Evolutionary conservation across 208 protist genomes (phyloP).

Genomic region (Spongospora subterranea): DNA sequence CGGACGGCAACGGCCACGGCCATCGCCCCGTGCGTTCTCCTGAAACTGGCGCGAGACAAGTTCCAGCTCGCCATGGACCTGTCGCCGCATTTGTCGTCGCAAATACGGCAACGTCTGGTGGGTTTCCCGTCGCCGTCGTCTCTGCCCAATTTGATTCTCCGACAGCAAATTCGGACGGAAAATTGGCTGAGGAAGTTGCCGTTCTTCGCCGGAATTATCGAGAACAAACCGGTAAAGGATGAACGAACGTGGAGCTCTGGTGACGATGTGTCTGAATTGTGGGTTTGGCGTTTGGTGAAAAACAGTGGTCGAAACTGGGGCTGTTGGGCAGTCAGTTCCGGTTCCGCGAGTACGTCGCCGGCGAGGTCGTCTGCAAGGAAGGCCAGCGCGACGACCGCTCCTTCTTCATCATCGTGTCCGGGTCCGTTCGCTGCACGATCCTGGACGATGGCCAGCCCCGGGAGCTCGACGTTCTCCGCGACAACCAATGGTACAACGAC

Average conservation of each 20-base stretch:
- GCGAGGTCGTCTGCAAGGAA: not conserved
- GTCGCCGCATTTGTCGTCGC: not conserved
- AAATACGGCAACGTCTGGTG: conserved; percentile 32
- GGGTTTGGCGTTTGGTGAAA: not conserved
- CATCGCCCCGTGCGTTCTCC: not conserved
- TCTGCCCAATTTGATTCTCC: not conserved
- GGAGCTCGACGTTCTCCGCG: not conserved
- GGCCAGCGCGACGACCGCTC: conserved; percentile 5
- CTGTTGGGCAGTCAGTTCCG: conserved; percentile 42
- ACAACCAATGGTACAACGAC: conserved; percentile 35
- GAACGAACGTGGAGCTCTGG: not conserved
- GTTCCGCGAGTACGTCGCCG: conserved; percentile 41
- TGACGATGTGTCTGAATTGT: too few relatives aligned
- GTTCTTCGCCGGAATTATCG: conserved; percentile 40
- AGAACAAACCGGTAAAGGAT: conserved; percentile 36
- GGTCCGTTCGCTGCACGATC: not conserved
- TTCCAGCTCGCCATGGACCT: not conserved
- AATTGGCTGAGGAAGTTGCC: conserved; percentile 27
- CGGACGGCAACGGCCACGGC: not conserved
- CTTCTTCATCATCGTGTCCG: conserved; percentile 33
- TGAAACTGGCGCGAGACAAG: not conserved
- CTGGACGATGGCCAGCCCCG: not conserved
- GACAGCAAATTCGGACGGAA: not conserved
- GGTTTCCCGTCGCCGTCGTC: not conserved
- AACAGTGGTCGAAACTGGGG: conserved; percentile 48